Conservation (phyloP, 345 rosid species). For the Balakata baccata region DNA sequence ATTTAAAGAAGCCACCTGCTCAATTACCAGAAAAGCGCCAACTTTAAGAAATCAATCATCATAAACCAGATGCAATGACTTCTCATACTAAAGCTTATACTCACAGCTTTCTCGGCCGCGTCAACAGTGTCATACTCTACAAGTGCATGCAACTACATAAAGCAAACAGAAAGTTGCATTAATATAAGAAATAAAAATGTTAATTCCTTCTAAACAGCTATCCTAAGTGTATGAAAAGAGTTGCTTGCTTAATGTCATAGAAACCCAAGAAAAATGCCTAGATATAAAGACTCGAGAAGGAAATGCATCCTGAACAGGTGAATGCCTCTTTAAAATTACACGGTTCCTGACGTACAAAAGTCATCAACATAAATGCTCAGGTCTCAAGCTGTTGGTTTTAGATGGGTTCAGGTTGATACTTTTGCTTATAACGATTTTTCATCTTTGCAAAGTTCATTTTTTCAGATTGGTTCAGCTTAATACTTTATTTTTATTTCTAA, state of each 20-base stretch:
- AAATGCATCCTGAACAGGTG: not conserved
- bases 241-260: not conserved
- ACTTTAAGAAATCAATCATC: conserved; percentile 9
- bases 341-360: not conserved
- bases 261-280: not conserved
- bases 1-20: conserved; percentile 69
- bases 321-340: not conserved
- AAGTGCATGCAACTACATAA: conserved; percentile 67
- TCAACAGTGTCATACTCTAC: conserved; percentile 82
- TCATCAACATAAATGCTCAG: not conserved
- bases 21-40: conserved; percentile 23
- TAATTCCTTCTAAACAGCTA: not conserved
- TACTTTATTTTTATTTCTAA: not conserved
- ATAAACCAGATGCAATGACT: conserved; percentile 2
- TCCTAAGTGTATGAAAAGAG: not conserved
- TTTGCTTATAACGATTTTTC: not conserved
- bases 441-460: not conserved
- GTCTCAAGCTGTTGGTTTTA: not conserved
- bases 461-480: no score
- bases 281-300: not conserved
- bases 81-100: conserved; percentile 20
- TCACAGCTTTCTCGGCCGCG: conserved; percentile 91
- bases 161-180: conserved; percentile 13
- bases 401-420: not conserved
- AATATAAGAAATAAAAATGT: not conserved